Evolutionary conservation across 257 asterid species (phyloP).

Genomic region (Hygrophila difformis): DNA sequence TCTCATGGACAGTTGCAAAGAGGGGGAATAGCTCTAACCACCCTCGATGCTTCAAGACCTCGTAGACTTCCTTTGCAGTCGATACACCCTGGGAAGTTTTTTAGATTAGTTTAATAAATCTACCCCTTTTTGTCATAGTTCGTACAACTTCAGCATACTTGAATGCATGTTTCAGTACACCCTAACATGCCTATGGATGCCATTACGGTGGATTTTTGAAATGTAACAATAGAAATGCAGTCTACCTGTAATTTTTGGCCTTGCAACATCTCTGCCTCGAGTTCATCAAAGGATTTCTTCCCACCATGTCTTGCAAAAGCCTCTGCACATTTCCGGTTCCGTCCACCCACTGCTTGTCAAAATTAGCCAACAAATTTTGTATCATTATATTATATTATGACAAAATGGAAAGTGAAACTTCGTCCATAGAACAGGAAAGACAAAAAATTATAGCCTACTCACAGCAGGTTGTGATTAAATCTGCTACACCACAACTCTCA

Average conservation of each 20-base stretch:
- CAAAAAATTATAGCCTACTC: slow-evolving; percentile 18
- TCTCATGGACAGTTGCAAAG: slow-evolving; percentile 61
- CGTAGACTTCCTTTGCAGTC: slow-evolving; percentile 78
- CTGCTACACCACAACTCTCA: slow-evolving; percentile 89
- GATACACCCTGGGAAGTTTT: slow-evolving; percentile 53
- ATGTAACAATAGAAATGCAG: not conserved
- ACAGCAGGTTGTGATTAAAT: slow-evolving; percentile 85
- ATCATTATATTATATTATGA: not conserved
- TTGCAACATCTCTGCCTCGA: slow-evolving; percentile 77
- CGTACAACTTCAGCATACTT: too few species aligned
- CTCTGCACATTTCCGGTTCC: slow-evolving; percentile 84
- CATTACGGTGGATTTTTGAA: too few species aligned
- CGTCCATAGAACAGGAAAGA: not conserved
- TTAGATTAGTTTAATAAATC: not conserved
- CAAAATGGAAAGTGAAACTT: not conserved
- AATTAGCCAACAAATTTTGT: not conserved
- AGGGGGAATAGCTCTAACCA: slow-evolving; percentile 69
- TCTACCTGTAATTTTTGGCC: slow-evolving; percentile 79
- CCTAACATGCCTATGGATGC: not conserved
- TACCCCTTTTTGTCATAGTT: too few species aligned
- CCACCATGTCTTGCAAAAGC: slow-evolving; percentile 78
- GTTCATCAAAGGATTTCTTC: slow-evolving; percentile 69
- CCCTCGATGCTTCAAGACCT: slow-evolving; percentile 48
- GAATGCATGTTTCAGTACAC: not conserved
- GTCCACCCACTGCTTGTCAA: slow-evolving; percentile 61